Conservation (phyloP, 306 rosid genomes). For the Aeschynomene evenia region DNA sequence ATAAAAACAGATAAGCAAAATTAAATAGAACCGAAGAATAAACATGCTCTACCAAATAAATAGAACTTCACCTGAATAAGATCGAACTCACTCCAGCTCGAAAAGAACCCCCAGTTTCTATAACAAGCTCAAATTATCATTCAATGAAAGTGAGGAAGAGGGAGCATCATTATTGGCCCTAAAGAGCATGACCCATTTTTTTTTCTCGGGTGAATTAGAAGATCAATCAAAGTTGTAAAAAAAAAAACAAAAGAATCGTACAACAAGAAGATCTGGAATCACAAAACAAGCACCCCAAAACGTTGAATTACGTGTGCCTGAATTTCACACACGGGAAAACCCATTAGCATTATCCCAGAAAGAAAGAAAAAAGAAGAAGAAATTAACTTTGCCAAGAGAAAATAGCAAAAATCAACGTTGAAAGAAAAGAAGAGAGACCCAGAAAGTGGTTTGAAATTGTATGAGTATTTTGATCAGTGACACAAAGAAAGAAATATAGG, state of each 20-base stretch:
- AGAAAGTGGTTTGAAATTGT: neutral
- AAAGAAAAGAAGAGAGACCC: neutral
- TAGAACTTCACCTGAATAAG: slow-evolving; percentile 7
- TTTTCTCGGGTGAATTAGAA: neutral
- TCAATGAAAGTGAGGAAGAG: neutral
- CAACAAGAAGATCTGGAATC: slow-evolving; percentile 15
- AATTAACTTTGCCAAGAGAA: neutral
- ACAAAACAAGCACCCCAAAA: neutral
- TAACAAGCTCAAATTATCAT: neutral
- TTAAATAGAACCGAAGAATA: neutral
- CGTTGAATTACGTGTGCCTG: neutral
- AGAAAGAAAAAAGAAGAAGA: neutral
- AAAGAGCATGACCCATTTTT: neutral
- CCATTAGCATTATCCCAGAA: neutral
- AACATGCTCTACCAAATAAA: neutral
- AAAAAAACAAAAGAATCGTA: neutral
- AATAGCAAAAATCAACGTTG: neutral
- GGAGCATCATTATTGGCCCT: neutral
- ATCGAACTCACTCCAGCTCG: neutral
- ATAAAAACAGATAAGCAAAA: neutral
- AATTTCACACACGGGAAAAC: neutral
- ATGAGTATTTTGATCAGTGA: neutral
- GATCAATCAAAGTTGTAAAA: neutral
- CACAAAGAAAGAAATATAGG: neutral
- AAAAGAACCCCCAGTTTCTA: neutral